Base-by-base conservation (phyloP, 2,329 filamentous ascomycete genomes). In the Hypoxylon sp. region DNA sequence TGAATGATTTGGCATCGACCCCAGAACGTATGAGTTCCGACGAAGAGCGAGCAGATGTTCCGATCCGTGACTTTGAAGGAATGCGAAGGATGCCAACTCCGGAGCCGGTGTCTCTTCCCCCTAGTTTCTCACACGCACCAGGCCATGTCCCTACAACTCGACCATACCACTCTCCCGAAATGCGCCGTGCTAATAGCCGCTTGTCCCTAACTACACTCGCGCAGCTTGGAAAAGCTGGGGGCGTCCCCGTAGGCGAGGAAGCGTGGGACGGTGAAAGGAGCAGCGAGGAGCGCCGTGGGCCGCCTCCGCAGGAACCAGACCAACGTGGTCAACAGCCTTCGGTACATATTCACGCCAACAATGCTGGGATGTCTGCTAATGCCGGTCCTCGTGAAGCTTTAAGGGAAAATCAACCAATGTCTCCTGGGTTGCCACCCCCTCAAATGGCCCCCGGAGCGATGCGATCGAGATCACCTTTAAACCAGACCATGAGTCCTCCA, bases 131-230 rank as follows among this genome's bases (percentile, higher is more conserved):
- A 53, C 93, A 97, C 79, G 86, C 87, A 40, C 89, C 94, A 11
- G 89, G 91, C 67, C 87, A 91, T 57, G 87, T 89, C 54, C 94
- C 94, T 4, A 84, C 85, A 1, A 89, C 87, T 66, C 89, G 89
- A 69, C 92, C 92, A 0, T 89, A 92, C 73, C 89, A 93, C 64
- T 91, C 93, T 31, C 88, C 92, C 13, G 93, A 96, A 77, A 85
- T 95, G 74, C 91, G 92, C 69, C 90, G 90, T 71, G 93, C 92
- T 57, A 96, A 94, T 73, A 94, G 91, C 73, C 91, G 94, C 22
- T 90, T 98, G 78, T 97, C 96, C 27, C 88, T 86, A 73, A 90
- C 90, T 0, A 98, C 95, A 0, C 84, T 98, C 50, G 87, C 90
- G 49, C 94, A 98, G 77, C 85, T 98, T 77, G 89, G 89, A 33